These are phyloP conservation scores for Rusavskia elegans DNA, from an alignment of 495 filamentous ascomycete genomes.

Conservation along the genomic window DNA sequence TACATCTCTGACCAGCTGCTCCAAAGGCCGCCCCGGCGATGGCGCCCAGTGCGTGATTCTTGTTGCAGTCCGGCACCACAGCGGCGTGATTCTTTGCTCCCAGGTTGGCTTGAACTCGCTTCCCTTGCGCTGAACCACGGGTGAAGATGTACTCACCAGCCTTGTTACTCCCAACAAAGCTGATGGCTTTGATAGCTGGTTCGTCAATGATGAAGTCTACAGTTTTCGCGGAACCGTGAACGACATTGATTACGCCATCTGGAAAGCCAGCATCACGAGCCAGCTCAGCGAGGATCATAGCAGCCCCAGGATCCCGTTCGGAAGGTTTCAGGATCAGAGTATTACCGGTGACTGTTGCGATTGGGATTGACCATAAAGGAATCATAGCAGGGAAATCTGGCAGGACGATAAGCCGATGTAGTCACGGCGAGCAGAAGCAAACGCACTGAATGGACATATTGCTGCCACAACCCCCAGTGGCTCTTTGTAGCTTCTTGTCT, in stretches of 20 bases:
- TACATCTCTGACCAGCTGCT: slow-evolving; percentile 92
- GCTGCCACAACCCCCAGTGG: slow-evolving; percentile 89
- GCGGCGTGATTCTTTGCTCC: slow-evolving; percentile 98
- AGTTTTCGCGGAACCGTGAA: slow-evolving; percentile 79
- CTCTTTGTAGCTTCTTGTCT: slow-evolving; percentile 85
- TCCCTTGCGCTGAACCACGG: slow-evolving; percentile 80
- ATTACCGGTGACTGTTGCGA: slow-evolving; percentile 90
- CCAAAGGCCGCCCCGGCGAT: slow-evolving; percentile 93
- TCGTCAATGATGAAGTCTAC: slow-evolving; percentile 97
- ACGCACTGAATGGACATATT: slow-evolving; percentile 94
- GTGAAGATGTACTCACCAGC: slow-evolving; percentile 94
- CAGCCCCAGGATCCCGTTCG: slow-evolving; percentile 92
- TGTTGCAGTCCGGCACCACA: slow-evolving; percentile 90
- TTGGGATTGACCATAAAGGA: slow-evolving; percentile 89
- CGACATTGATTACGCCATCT: slow-evolving; percentile 81
- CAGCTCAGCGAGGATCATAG: slow-evolving; percentile 94
- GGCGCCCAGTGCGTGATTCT: slow-evolving; percentile 91
- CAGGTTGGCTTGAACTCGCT: slow-evolving; percentile 91
- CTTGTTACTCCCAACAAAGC: slow-evolving; percentile 91
- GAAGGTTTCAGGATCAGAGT: slow-evolving; percentile 92
- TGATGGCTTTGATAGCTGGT: slow-evolving; percentile 92
- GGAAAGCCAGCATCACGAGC: slow-evolving; percentile 87
- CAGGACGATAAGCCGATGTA: background rate
- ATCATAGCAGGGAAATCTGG: slow-evolving; percentile 99
- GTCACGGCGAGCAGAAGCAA: background rate